Evolutionary conservation across 805 yeast species (phyloP), one percentile per base, ranked within the genome.

Genomic region (Groenewaldozyma salmanticensis): DNA sequence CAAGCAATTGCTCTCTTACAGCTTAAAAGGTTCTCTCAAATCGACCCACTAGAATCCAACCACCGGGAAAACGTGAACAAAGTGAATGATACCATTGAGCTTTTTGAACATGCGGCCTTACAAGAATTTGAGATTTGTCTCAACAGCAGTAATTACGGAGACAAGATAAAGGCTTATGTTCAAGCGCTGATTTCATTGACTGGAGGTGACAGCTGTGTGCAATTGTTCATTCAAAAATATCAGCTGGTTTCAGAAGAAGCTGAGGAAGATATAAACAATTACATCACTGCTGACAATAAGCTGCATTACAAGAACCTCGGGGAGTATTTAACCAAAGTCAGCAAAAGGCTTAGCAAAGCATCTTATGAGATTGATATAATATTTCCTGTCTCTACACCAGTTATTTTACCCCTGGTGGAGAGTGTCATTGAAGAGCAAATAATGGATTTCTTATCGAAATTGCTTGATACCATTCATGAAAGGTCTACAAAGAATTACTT

Each of bases 91-190:
- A 65, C 79, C 9, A 57, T 76, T 31, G 90, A 81, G 52, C 65
- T 83, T 16, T 83, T 85, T 54, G 79, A 81, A 32, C 80, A 72
- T 54, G 83, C 92, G 0, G 68, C 81, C 5, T 56, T 84, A 13
- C 60, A 75, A 35, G 94, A 85, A 54, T 67, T 83, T 44, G 88
- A 81, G 39, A n/a, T n/a, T n/a, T n/a, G n/a, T n/a, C n/a, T n/a
- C n/a, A n/a, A n/a, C n/a, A 59, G 68, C 22, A 78, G 71, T 46
- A 69, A 71, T 44, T 74, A 71, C 34, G 53, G 66, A 1, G 60
- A 66, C 34, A 74, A 77, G 31, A 72, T 59, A 27, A 55, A 56
- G 31, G 58, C 54, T 31, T 61, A 55, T 42, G 62, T 64, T 3
- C 42, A 45, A 32, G 61, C 60, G 2, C 57, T 56, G 40, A 58